Percentiles rank a stretch among this genome's conserved stretches.
phyloP scores from a whole-genome alignment of 345 rosid species.

The Mangifera indica region DNA sequence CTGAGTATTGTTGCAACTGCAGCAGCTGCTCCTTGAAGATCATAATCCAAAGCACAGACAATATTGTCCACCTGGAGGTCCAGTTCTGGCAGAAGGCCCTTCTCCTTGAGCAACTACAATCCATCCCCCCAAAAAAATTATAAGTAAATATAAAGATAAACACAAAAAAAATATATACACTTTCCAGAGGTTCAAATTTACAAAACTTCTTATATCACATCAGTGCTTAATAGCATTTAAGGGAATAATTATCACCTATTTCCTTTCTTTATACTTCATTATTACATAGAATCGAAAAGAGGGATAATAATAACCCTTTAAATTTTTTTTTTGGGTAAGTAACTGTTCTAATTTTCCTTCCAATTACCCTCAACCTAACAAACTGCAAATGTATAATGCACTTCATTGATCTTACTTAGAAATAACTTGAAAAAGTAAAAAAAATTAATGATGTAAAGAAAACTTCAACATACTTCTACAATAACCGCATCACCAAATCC shows the following conservation, averaged over 20 bases:
- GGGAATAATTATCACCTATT: not conserved
- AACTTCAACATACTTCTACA: slow-evolving; percentile 62
- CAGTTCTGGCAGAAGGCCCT: slow-evolving; percentile 64
- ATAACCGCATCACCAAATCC: slow-evolving; percentile 97
- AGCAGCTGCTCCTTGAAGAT: slow-evolving; percentile 85
- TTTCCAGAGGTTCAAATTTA: not conserved
- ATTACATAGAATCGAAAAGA: not conserved
- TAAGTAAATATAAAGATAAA: not conserved
- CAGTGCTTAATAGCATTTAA: not conserved
- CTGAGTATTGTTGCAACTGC: slow-evolving; percentile 72
- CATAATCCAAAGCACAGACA: slow-evolving; percentile 74
- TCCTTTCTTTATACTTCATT: not conserved
- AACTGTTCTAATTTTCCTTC: no score
- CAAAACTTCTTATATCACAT: not conserved
- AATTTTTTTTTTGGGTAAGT: no score
- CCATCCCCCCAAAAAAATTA: not conserved
- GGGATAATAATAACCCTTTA: not conserved
- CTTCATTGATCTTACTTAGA: not conserved
- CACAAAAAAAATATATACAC: not conserved
- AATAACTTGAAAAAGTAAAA: not conserved
- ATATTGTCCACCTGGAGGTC: slow-evolving; percentile 66
- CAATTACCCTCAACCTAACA: not conserved
- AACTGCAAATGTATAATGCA: not conserved
- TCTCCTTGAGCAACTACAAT: slow-evolving; percentile 79
- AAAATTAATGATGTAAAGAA: not conserved